Evolutionary conservation across 163 green algal genomes (phyloP), one percentile per base, ranked within the genome.

Genomic region (Scenedesmus sp.): DNA sequence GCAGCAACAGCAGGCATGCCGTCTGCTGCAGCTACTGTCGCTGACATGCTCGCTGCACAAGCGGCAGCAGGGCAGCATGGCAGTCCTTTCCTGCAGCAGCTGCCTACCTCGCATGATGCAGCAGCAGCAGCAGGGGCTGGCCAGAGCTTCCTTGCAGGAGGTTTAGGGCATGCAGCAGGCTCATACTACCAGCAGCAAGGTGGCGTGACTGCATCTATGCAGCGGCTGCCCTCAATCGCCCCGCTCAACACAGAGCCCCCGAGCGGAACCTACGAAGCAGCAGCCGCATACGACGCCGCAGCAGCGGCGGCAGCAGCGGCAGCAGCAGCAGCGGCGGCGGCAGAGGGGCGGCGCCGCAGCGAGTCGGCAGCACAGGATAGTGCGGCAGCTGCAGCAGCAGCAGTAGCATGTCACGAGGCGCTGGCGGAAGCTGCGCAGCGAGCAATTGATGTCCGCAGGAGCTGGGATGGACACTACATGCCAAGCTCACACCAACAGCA

Each of bases 381-480:
- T 57, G 84, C 73, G 13, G 56, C 57, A 74, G 82, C 62, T 23
- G 20, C 46, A 52, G 70, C 70, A 2, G 70, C 70, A 4, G 66
- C 62, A 6, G 15, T 5, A 4, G 81, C 81, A 13, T 46, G 81
- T 10, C 64, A 90, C 0, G 85, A 90, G 5, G 74, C 23, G 2
- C 76, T 86, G 4, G 59, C 74, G 13, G 88, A 57, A 52, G 88
- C 88, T 34, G 88, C 88, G 5, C 88, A 88, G 64, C 62, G 55
- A 0, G 88, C 88, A 12, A 88, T 92, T 55, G 88, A 88, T 6
- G 54, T 84, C 1, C 81, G 88, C 1, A 62, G 88, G 16, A 89
- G 64, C 62, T 88, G 77, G 60, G 88, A 92, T 13, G 88, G 88
- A 52, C 85, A 64, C 88, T 84, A 81, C 62, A 70, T 82, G 46